Base-by-base conservation (phyloP, 192 early-diverging fungal genomes). In the Rhizoclosmatium sp. region DNA sequence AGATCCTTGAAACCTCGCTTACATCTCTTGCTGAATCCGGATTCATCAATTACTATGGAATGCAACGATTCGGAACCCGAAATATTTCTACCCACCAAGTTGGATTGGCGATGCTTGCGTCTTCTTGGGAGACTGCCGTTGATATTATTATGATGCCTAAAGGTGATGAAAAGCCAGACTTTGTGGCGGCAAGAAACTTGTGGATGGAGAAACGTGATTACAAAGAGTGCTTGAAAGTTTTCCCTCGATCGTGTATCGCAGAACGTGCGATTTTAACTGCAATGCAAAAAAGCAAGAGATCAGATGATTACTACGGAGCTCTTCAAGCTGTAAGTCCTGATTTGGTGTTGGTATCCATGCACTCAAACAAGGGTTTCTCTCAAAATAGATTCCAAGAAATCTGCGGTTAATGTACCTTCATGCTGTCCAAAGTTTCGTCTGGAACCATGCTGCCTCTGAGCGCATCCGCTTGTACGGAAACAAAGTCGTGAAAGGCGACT, bases 1-100 rank as follows among this genome's bases (percentile, higher is more conserved):
- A 74, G 12, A 71, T 75, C 39, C 54, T 95, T 61, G 75, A 85
- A 3, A 80, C 79, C 4, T 88, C 94, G 7, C 83, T 98, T 69
- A 78, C 80, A 2, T 92, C 93, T 16, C 82, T 98, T 21, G 81
- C 87, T 40, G 76, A 89, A 23, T 82, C 87, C 54, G 98, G 98
- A 2, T 99, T 98, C 75, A 89, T 98, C 79, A 99, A 99, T 87
- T 99, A 98, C 87, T 99, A 89, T 85, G 98, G 96, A 12, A 94
- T 98, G 96, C 98, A 99, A 85, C 90, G 98, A 19, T 99, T 99
- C 79, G 98, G 98, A 42, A 96, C 95, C 3, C 86, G 92, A 39
- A 86, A 91, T 14, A 85, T 96, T 31, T 82, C 91, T 1, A 97
- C 97, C 10, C 93, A 96, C 79, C 82, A 89, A 19, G 88, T 96